Conservation (phyloP, 2,329 filamentous ascomycete genomes). For the Cladorrhinum sp. region DNA sequence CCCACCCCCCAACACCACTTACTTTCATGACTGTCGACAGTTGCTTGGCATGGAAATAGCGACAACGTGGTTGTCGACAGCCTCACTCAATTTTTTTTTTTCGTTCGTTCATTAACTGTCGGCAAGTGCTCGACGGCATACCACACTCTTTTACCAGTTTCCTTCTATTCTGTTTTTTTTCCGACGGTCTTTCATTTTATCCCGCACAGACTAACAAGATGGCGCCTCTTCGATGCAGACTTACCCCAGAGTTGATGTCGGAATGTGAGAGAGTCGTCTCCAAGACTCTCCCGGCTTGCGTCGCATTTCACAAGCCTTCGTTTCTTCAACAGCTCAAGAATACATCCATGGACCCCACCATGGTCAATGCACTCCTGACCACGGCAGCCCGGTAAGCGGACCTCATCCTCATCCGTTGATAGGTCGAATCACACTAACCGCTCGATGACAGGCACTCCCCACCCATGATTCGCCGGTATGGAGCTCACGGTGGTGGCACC, state of each 20-base stretch:
- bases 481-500: constrained; percentile 48
- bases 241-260: constrained; percentile 55
- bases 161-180: neutral
- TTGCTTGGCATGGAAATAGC: neutral
- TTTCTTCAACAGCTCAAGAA: constrained; percentile 60
- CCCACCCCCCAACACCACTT: neutral
- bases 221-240: constrained; percentile 29
- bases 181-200: constrained; percentile 1
- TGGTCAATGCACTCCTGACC: constrained; percentile 57
- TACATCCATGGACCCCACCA: constrained; percentile 51
- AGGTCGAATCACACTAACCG: constrained; percentile 10
- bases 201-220: constrained; percentile 15
- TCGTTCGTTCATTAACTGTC: no score
- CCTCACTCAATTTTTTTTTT: neutral
- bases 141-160: constrained; percentile 4
- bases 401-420: constrained; percentile 11
- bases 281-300: constrained; percentile 59
- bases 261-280: constrained; percentile 60
- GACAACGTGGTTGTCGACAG: neutral
- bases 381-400: constrained; percentile 54
- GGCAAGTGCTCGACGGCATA: neutral
- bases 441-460: constrained; percentile 48
- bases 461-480: constrained; percentile 56
- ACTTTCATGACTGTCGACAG: neutral
- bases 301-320: constrained; percentile 61